These are phyloP conservation scores for Aspergillus alliaceus DNA, from an alignment of 2,329 filamentous ascomycete genomes.

Conservation along the genomic window DNA sequence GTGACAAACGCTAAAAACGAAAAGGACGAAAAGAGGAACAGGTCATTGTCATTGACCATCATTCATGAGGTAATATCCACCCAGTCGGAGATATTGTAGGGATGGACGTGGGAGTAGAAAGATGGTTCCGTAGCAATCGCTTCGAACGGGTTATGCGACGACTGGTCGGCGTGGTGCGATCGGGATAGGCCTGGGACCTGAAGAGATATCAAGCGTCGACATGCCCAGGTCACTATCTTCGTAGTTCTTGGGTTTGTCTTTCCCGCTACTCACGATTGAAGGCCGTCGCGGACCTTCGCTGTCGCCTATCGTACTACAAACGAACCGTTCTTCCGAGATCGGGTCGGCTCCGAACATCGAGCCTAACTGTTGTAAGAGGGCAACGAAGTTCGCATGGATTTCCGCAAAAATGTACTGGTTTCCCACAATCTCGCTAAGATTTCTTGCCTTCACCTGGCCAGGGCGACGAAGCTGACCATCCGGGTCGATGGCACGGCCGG, in stretches of 20 bases:
- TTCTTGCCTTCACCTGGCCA: constrained; percentile 56
- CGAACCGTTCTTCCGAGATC: constrained; percentile 42
- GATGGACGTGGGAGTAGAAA: background rate
- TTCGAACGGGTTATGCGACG: constrained; percentile 31
- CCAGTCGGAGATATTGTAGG: background rate
- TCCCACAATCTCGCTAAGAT: constrained; percentile 59
- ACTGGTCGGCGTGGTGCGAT: constrained; percentile 37
- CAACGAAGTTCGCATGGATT: constrained; percentile 55
- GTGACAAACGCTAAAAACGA: constrained; percentile 3
- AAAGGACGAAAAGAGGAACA: background rate
- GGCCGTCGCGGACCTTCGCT: constrained; percentile 30
- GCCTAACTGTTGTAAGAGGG: constrained; percentile 49
- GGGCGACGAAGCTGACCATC: constrained; percentile 55
- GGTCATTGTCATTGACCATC: background rate
- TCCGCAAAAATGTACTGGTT: constrained; percentile 60
- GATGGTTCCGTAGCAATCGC: background rate
- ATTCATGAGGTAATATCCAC: background rate
- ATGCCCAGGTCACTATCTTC: constrained; percentile 33
- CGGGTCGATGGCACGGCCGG: constrained; percentile 56
- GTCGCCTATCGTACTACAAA: constrained; percentile 40
- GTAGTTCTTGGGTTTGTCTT: constrained; percentile 23
- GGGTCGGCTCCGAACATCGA: constrained; percentile 47
- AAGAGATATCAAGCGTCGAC: constrained; percentile 33
- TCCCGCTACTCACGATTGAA: constrained; percentile 18
- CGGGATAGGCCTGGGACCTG: constrained; percentile 39